These are phyloP conservation scores for Thalassiosira ordinaria DNA, from an alignment of 352 stramenopile species.

Conservation along the genomic window DNA sequence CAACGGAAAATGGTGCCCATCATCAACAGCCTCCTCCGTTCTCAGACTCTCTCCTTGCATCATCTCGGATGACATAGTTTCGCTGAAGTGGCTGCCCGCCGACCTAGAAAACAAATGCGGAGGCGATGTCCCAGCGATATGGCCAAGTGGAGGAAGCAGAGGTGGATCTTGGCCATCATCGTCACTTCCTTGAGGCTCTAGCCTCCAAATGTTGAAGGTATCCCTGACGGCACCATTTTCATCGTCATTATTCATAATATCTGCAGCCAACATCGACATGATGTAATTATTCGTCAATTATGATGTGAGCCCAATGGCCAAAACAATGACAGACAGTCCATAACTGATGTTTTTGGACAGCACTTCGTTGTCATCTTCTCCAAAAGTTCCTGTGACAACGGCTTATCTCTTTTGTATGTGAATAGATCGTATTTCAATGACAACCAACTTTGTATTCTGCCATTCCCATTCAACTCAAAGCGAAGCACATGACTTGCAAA, in stretches of 20 bases:
- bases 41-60: too few species aligned
- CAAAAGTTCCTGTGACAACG: background rate
- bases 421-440: background rate
- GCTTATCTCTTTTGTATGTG: background rate
- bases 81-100: too few species aligned
- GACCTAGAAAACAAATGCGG: too few species aligned
- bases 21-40: too few species aligned
- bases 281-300: too few species aligned
- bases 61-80: too few species aligned
- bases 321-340: too few species aligned
- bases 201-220: background rate
- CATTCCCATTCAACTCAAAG: background rate
- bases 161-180: background rate
- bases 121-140: too few species aligned
- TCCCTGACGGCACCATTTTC: background rate
- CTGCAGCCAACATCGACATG: background rate
- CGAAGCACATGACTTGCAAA: background rate
- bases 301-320: too few species aligned
- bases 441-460: background rate
- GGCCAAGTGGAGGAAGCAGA: too few species aligned
- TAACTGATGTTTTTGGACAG: background rate
- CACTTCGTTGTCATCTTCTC: background rate
- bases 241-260: background rate
- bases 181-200: background rate
- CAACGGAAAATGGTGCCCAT: too few species aligned